A percentile compares a stretch with the other conserved stretches of the same genome.
Conservation (phyloP, 2,329 filamentous ascomycete species). For the Xylariaceae sp. region DNA sequence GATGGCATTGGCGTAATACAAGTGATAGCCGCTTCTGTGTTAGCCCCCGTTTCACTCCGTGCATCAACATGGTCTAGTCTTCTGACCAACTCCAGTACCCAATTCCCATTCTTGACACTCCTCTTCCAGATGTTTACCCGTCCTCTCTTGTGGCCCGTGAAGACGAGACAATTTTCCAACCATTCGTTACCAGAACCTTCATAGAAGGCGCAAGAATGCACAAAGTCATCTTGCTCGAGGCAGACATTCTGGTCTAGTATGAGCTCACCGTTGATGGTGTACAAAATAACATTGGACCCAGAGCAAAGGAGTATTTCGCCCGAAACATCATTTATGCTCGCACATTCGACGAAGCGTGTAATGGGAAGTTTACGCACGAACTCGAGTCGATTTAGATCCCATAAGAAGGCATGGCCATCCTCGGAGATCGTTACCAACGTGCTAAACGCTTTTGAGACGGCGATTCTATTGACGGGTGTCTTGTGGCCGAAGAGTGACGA, state of each 20-base stretch:
- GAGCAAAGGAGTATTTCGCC: slow-evolving; percentile 87
- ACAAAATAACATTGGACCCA: slow-evolving; percentile 71
- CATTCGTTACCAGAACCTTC: slow-evolving; percentile 89
- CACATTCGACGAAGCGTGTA: slow-evolving; percentile 64
- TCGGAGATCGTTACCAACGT: slow-evolving; percentile 79
- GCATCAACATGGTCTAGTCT: slow-evolving; percentile 77
- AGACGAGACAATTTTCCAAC: slow-evolving; percentile 80
- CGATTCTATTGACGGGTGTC: slow-evolving; percentile 75
- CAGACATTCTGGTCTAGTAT: slow-evolving; percentile 82
- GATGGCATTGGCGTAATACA: slow-evolving; percentile 82
- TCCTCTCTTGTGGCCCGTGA: slow-evolving; percentile 83
- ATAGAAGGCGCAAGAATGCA: slow-evolving; percentile 86
- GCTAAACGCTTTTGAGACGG: slow-evolving; percentile 83
- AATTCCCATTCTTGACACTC: slow-evolving; percentile 59
- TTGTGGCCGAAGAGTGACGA: slow-evolving; percentile 89
- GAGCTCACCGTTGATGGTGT: slow-evolving; percentile 82
- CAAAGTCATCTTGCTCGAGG: slow-evolving; percentile 65
- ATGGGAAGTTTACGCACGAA: slow-evolving; percentile 74
- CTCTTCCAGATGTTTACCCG: slow-evolving; percentile 76
- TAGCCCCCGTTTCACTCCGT: slow-evolving; percentile 57
- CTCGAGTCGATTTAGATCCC: slow-evolving; percentile 89
- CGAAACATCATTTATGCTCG: slow-evolving; percentile 83
- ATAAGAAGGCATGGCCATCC: slow-evolving; percentile 81
- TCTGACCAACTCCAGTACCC: slow-evolving; percentile 75
- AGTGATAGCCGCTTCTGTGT: slow-evolving; percentile 70